Evolutionary conservation across 2,329 filamentous ascomycete genomes (phyloP).

Genomic region (Botrytis hyacinthi): DNA sequence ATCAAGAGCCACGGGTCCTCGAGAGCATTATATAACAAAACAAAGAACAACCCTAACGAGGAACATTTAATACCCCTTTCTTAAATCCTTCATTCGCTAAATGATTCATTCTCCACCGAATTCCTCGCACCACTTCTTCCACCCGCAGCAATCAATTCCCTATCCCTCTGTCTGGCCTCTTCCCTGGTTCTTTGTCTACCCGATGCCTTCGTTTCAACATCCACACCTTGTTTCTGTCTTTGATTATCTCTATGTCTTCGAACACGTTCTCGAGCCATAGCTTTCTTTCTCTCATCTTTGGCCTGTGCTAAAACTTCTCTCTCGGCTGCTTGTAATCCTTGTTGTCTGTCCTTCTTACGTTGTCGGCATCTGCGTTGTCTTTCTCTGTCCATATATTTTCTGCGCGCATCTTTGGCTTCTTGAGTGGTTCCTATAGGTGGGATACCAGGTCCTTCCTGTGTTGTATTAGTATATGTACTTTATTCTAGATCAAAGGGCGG

Average conservation of each 20-base stretch:
- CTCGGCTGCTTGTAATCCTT: neutral
- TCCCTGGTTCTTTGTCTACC: neutral
- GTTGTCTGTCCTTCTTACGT: constrained; percentile 13
- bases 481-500: neutral
- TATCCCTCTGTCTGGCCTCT: neutral
- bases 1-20: neutral
- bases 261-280: constrained; percentile 12
- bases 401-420: constrained; percentile 1
- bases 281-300: constrained; percentile 16
- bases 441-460: constrained; percentile 5
- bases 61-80: neutral
- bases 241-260: constrained; percentile 15
- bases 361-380: constrained; percentile 15
- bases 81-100: neutral
- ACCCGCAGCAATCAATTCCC: neutral
- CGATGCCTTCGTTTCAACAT: neutral
- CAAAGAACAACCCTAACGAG: neutral
- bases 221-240: neutral
- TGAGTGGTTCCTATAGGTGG: constrained; percentile 5
- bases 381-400: constrained; percentile 17
- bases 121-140: neutral
- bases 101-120: neutral
- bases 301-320: neutral
- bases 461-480: neutral
- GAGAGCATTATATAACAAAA: no score